phyloP scores from a whole-genome alignment of 495 filamentous ascomycete species.

The Penicillium tannophilum region DNA sequence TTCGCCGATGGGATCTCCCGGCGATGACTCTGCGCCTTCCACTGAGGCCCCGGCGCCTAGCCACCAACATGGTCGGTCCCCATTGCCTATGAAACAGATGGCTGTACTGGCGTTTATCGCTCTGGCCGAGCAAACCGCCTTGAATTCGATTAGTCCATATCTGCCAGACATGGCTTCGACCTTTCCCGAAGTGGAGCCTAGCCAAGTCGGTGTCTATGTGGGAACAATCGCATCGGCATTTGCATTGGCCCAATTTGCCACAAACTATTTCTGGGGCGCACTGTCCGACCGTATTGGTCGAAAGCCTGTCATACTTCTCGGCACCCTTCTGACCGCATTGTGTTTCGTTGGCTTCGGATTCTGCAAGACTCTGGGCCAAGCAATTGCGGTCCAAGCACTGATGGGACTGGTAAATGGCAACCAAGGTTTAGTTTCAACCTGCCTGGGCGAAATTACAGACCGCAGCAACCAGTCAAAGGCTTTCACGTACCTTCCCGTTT shows the following conservation, averaged over 20 bases:
- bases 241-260: slow-evolving; percentile 86
- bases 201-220: slow-evolving; percentile 82
- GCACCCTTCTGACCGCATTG: slow-evolving; percentile 75
- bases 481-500: slow-evolving; percentile 88
- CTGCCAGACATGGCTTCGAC: slow-evolving; percentile 86
- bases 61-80: slow-evolving; percentile 47
- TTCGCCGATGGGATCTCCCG: slow-evolving; percentile 48
- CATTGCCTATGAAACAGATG: slow-evolving; percentile 82
- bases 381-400: slow-evolving; percentile 78
- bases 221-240: slow-evolving; percentile 88
- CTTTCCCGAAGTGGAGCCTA: slow-evolving; percentile 75
- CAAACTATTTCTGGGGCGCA: slow-evolving; percentile 94
- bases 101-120: slow-evolving; percentile 83
- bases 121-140: slow-evolving; percentile 89
- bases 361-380: slow-evolving; percentile 77
- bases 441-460: slow-evolving; percentile 93
- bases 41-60: slow-evolving; percentile 37
- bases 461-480: slow-evolving; percentile 88
- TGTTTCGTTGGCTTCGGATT: slow-evolving; percentile 91
- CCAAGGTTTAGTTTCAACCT: slow-evolving; percentile 83
- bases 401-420: slow-evolving; percentile 97
- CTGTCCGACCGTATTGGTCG: slow-evolving; percentile 86
- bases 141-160: slow-evolving; percentile 97
- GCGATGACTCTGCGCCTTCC: slow-evolving; percentile 23
- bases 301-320: slow-evolving; percentile 88